Base-by-base conservation (phyloP, 129 eudicot species). In the Silybum marianum region DNA sequence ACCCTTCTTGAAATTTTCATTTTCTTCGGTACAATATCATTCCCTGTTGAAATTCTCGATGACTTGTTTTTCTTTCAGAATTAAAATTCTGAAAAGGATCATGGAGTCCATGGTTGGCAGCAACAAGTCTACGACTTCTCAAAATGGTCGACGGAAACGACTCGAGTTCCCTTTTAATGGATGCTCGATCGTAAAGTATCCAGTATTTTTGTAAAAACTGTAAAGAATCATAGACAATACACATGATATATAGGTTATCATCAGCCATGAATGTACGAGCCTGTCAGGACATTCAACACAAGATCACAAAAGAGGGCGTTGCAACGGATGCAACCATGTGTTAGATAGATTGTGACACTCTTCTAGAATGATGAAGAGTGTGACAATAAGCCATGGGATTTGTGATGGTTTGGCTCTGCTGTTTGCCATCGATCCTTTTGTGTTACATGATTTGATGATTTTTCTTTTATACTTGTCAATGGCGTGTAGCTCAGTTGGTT, bases 21-120 rank as follows among this genome's bases (percentile, higher is more conserved):
- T 48, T 48, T 48, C 19, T 48, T 76, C 30, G 38, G 54, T 76
- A 40, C 7, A n/a, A 54, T 76, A 32, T 62, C 71, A 30, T 75
- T 32, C 46, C 28, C 19, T 58, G 24, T 72, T 22, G 71, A 28
- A 10, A 48, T 69, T 67, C 34, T 69, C 19, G 69, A 70, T 69
- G 75, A 26, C 6, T 11, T 79, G 16, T 67, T 78, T 38, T 39
- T 44, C 12, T 67, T 48, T 48, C 4, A 48, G 3, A 48, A 2
- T 13, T 14, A 19, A 48, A 48, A 48, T 48, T 48, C 5, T 51
- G 22, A 51, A 16, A 14, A 16, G 63, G 63, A 51, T 4, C 63
- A 51, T 14, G 21, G 38, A 32, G 0, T 5, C 38, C 38, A 32
- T 32, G 7, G 38, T 32, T 32, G 38, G 38, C 7, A 3, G 38